Base-by-base conservation (phyloP, 345 rosid species). In the Murraya koenigii region DNA sequence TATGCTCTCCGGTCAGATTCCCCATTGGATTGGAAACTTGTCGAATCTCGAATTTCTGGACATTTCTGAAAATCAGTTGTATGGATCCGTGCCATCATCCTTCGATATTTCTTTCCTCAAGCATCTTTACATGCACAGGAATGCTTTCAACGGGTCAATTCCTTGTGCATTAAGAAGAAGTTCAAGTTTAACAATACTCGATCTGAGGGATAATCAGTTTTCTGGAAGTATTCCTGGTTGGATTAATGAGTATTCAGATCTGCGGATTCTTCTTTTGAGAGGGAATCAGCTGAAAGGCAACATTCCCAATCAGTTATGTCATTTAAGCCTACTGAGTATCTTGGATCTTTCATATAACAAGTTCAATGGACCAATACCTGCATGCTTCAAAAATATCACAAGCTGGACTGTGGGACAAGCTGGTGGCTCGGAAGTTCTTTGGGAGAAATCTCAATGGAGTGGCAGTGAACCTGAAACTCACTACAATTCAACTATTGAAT, bases 321-420 rank as follows among this genome's bases (percentile, higher is more conserved):
- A 44, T 17, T 17, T 28, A 44, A 17, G 13, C 1, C 9, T 11
- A 10, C 19, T 63, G 1, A 0, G 7, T 22, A 49, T 75, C 70
- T 26, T 75, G 41, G 78, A 63, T 75, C 47, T 75, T 32, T 75
- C 70, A 3, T 55, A 35, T 23, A 64, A 75, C 44, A 64, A 7
- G 15, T 30, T 75, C 58, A 10, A 20, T 10, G 70, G 70, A 23
- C n/a, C 70, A 19, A 63, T 75, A 75, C 70, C 78, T 63, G n/a
- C 35, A n/a, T 47, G 78, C 41, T 74, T 74, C n/a, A 6, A 3
- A 5, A 62, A 74, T 30, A 2, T 33, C 25, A 8, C 59, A 0
- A 4, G 6, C 0, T 63, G 30, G n/a, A 62, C 25, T 66, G 23
- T 3, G 20, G 14, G 14, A 15, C 8, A 19, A 11, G 54, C 26